Evolutionary conservation across 495 filamentous ascomycete genomes (phyloP).

Genomic region (Letharia columbiana): DNA sequence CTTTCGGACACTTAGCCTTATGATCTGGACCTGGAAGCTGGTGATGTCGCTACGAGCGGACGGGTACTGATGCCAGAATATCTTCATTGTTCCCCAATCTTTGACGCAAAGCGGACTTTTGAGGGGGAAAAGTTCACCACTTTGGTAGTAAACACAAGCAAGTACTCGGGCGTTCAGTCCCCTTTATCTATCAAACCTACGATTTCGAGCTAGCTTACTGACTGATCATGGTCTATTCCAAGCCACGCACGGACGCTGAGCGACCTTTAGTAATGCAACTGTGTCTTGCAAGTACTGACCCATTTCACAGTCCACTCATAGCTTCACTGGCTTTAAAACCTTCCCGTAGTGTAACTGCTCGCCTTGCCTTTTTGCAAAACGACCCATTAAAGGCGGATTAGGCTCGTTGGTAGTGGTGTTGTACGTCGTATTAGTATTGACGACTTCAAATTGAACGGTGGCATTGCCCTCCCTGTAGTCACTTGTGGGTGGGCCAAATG

Average conservation of each 20-base stretch:
- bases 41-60: neutral
- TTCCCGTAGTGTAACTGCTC: neutral
- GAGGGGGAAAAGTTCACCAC: neutral
- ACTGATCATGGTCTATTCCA: neutral
- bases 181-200: neutral
- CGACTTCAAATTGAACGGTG: conserved; percentile 12
- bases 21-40: too few species aligned
- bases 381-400: neutral
- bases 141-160: too few species aligned
- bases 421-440: conserved; percentile 5
- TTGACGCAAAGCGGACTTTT: neutral
- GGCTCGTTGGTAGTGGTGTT: conserved; percentile 4
- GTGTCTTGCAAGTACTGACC: neutral
- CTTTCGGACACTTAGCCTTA: too few species aligned
- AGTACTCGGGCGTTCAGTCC: neutral
- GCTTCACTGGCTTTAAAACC: conserved; percentile 2
- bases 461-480: conserved; percentile 8
- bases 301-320: neutral
- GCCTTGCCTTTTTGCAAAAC: neutral
- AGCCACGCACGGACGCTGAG: neutral
- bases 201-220: neutral
- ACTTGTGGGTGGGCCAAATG: conserved; percentile 42
- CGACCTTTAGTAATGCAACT: neutral
- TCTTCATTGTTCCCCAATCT: neutral
- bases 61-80: neutral